Evolutionary conservation across 129 eudicot species (phyloP), one percentile per base, ranked within the genome.

Genomic region (Logfia minima): DNA sequence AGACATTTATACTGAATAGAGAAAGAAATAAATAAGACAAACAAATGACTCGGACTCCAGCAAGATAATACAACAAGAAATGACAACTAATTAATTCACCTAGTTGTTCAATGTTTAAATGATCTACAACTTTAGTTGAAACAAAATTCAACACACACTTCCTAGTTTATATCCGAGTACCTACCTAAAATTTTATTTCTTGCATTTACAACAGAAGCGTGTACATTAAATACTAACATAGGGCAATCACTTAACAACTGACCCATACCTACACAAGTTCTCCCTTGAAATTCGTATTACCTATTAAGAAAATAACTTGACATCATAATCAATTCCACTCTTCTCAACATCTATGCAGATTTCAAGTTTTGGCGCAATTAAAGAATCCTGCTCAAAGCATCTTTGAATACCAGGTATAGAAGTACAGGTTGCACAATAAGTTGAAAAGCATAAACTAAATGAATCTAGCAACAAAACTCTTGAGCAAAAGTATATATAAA

Each of bases 41-140:
- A 51, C 73, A 65, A 29, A 76, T 32, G 66, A 76, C 22, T 76
- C 59, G 18, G 80, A 76, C 73, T 68, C 55, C 56, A 58, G 72
- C 52, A 14, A 29, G 52, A 65, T 39, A 48, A 51, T 16, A 76
- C 53, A 66, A 48, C 73, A 76, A 19, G 28, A 59, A 76, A 76
- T 65, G 74, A 60, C 48, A 60, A 74, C 37, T 7, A 52, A 65
- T 13, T 7, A 48, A 66, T 14, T 66, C 59, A n/a, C 67, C 67
- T 32, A 35, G 10, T 24, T 32, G 23, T 63, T 28, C 7, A 2
- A 10, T 67, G 75, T 3, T 77, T 17, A 17, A 24, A 34, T n/a
- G 8, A 52, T 32, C 66, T 17, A 32, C 22, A 51, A 19, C 5
- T 31, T 51, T 66, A 17, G 45, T 21, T 66, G 7, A 13, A 59